Base-by-base conservation (phyloP, 441 rosid species). In the Dalechampia spathulata region DNA sequence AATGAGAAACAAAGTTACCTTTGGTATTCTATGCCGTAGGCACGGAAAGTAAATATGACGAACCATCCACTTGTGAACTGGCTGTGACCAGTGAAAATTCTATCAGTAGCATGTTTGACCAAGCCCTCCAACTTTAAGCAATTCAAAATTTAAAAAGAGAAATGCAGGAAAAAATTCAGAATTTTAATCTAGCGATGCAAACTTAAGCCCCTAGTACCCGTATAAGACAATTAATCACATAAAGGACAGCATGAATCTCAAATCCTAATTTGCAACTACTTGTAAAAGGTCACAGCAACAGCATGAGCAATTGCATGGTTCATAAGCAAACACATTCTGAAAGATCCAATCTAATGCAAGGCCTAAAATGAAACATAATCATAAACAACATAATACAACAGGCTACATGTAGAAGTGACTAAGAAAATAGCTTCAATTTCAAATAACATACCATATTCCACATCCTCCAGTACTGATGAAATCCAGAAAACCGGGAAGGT, bases 61-160 rank as follows among this genome's bases (percentile, higher is more conserved):
- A 72, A 87, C 88, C 95, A 90, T 86, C 98, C 99, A 94, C 78
- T 94, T 90, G 66, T 94, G 99, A 78, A 90, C 99, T 58, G 98
- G 97, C 98, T 94, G 90, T 57, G 58, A 74, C 52, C 36, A 69
- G 60, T 16, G 26, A 52, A 10, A 34, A 73, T 42, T 63, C 26
- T 23, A 54, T 78, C 60, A 80, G 62, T 23, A 65, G 52, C 25
- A 59, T 45, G 22, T 19, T 32, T 14, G 30, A 46, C 30, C 27
- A 56, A 11, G 38, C 16, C 10, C n/a, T n/a, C n/a, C n/a, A n/a
- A n/a, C n/a, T n/a, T n/a, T n/a, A n/a, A n/a, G n/a, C n/a, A n/a
- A n/a, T n/a, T n/a, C n/a, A n/a, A n/a, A n/a, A n/a, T n/a, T n/a
- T n/a, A n/a, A n/a, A 4, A 20, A 21, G 17, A 13, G 9, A 13